Percentiles rank a stretch among this genome's conserved stretches.
Evolutionary conservation across 2,329 filamentous ascomycete species (phyloP).

Genomic region (Diaporthe helianthi): DNA sequence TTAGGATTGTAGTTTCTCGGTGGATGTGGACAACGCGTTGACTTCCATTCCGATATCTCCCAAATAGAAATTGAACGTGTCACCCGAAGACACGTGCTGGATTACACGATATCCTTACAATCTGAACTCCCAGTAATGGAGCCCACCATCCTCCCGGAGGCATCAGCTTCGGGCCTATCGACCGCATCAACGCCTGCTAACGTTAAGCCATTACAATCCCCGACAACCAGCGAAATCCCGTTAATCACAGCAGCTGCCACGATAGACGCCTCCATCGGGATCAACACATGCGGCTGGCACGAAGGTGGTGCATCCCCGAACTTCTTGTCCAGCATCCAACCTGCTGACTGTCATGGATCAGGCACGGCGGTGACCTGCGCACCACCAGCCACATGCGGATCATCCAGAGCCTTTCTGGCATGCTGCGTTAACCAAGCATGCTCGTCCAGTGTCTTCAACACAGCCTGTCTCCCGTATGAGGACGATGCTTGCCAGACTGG

Average conservation of each 20-base stretch:
- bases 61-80: fast-evolving
- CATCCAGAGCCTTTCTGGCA: not conserved
- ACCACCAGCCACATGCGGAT: not conserved
- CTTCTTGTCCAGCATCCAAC: not conserved
- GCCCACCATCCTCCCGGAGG: no score
- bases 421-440: not conserved
- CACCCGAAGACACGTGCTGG: fast-evolving
- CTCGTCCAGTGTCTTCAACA: constrained; percentile 3
- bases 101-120: not conserved
- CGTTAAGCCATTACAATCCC: not conserved
- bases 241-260: not conserved
- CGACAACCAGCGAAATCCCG: not conserved
- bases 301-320: not conserved
- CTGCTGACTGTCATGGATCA: not conserved
- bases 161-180: not conserved
- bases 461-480: not conserved
- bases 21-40: no score
- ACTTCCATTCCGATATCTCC: no score
- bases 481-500: not conserved
- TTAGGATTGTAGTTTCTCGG: no score
- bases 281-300: not conserved
- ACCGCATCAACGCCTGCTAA: not conserved
- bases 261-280: not conserved
- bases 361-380: constrained; percentile 2
- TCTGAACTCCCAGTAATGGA: not conserved